Evolutionary conservation across 2,329 filamentous ascomycete species (phyloP).

Genomic region (Claviceps pusilla): DNA sequence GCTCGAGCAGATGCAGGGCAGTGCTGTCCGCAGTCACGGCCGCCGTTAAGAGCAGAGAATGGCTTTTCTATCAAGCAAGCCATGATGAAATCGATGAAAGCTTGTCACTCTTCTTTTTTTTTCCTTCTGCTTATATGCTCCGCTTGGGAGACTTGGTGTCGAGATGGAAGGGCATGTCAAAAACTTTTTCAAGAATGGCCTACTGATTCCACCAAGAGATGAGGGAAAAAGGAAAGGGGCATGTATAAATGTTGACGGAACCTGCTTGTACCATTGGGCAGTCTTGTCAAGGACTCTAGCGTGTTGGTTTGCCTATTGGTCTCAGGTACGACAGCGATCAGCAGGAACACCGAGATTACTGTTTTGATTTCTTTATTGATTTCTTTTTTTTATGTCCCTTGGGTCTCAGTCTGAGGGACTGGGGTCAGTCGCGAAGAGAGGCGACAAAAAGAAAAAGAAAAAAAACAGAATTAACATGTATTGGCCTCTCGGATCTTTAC

Average conservation of each 20-base stretch:
- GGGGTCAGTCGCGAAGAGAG: neutral
- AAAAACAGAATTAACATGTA: neutral
- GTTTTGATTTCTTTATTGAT: neutral
- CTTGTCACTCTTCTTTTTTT: too few relatives aligned
- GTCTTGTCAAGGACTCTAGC: neutral
- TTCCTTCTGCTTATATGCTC: conserved; percentile 14
- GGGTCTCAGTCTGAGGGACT: neutral
- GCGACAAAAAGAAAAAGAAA: neutral
- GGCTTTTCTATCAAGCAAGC: conserved; percentile 5
- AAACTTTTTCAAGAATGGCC: conserved; percentile 5
- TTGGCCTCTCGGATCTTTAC: neutral
- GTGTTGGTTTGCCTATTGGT: neutral
- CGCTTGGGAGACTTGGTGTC: conserved; percentile 20
- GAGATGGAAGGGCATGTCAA: conserved; percentile 11
- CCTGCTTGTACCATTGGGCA: conserved; percentile 7
- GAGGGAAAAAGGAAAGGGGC: conserved; percentile 8
- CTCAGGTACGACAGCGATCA: neutral
- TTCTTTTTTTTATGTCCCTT: neutral
- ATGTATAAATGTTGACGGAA: conserved; percentile 17
- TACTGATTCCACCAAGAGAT: conserved; percentile 16
- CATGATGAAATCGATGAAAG: conserved; percentile 15
- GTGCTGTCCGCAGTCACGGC: conserved; percentile 76
- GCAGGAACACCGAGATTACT: neutral
- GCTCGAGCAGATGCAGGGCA: conserved; percentile 86
- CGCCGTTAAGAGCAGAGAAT: conserved; percentile 51